A percentile compares a stretch with the other conserved stretches of the same genome.
These are phyloP conservation scores for Apophysomyces elegans DNA, from an alignment of 371 early-diverging fungal genomes.

Conservation along the genomic window DNA sequence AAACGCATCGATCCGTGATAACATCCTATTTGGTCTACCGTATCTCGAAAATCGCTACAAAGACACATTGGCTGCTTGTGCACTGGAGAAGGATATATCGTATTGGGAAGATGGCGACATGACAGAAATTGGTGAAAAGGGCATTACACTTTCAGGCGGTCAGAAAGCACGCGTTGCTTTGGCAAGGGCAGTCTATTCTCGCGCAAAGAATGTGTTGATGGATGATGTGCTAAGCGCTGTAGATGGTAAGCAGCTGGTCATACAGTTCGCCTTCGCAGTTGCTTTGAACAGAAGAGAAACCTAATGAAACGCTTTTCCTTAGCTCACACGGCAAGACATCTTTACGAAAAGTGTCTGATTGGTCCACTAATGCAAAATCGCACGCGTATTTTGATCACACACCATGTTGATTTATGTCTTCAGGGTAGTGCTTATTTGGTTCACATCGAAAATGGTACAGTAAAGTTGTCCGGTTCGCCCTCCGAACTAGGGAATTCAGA, in stretches of 20 bases:
- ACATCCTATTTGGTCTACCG: constrained; percentile 45
- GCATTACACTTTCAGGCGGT: constrained; percentile 72
- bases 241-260: constrained; percentile 44
- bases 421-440: constrained; percentile 66
- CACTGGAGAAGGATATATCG: constrained; percentile 34
- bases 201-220: constrained; percentile 69
- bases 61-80: constrained; percentile 63
- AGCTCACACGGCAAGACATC: constrained; percentile 84
- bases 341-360: constrained; percentile 70
- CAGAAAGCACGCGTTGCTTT: constrained; percentile 79
- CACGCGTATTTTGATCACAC: constrained; percentile 86
- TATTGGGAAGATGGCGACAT: constrained; percentile 75
- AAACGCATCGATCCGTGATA: constrained; percentile 69
- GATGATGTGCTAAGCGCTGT: constrained; percentile 84
- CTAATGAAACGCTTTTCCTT: background rate
- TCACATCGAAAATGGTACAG: constrained; percentile 59
- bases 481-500: constrained; percentile 44
- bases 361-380: constrained; percentile 71
- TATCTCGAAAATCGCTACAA: constrained; percentile 39
- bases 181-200: constrained; percentile 84
- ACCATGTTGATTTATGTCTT: constrained; percentile 80
- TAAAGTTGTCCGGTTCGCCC: constrained; percentile 39
- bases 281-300: background rate
- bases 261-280: background rate
- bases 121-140: constrained; percentile 88